Percentiles rank a stretch among this genome's conserved stretches.
Conservation (phyloP, 2,329 filamentous ascomycete species). For the Alternaria arbusti region DNA sequence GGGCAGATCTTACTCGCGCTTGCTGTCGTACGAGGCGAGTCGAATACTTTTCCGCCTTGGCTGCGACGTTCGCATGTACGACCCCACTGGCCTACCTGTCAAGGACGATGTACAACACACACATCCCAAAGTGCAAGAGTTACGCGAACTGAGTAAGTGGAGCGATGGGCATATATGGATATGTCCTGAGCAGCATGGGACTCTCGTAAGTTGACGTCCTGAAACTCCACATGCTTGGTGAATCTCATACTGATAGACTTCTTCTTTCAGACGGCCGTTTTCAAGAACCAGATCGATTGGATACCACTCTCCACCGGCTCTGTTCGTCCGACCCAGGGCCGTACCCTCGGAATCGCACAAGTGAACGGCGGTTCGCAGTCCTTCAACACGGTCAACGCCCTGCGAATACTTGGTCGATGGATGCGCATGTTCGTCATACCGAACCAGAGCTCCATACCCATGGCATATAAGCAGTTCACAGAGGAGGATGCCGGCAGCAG, state of each 20-base stretch:
- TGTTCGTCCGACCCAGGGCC: constrained; percentile 69
- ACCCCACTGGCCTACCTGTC: constrained; percentile 65
- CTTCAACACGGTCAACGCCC: constrained; percentile 71
- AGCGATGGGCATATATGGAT: constrained; percentile 72
- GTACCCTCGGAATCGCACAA: constrained; percentile 67
- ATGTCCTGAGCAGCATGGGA: constrained; percentile 71
- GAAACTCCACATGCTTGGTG: accelerated
- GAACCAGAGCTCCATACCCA: constrained; percentile 69
- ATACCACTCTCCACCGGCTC: constrained; percentile 67
- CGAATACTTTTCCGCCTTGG: constrained; percentile 69
- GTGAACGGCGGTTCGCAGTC: constrained; percentile 70
- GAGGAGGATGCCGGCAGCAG: constrained; percentile 57
- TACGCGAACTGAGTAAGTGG: constrained; percentile 67
- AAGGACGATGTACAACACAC: constrained; percentile 66
- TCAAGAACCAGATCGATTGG: constrained; percentile 76
- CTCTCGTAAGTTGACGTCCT: constrained; percentile 53
- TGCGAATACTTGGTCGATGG: constrained; percentile 71
- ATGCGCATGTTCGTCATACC: constrained; percentile 73
- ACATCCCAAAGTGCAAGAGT: constrained; percentile 68
- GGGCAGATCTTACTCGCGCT: constrained; percentile 63
- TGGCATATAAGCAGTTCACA: constrained; percentile 68
- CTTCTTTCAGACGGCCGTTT: constrained; percentile 62
- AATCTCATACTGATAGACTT: neutral
- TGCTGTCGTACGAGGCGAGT: constrained; percentile 65
- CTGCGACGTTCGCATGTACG: constrained; percentile 69